Conservation (phyloP, 1,139 yeast genomes). For the Trichomonascaceae sp. region DNA sequence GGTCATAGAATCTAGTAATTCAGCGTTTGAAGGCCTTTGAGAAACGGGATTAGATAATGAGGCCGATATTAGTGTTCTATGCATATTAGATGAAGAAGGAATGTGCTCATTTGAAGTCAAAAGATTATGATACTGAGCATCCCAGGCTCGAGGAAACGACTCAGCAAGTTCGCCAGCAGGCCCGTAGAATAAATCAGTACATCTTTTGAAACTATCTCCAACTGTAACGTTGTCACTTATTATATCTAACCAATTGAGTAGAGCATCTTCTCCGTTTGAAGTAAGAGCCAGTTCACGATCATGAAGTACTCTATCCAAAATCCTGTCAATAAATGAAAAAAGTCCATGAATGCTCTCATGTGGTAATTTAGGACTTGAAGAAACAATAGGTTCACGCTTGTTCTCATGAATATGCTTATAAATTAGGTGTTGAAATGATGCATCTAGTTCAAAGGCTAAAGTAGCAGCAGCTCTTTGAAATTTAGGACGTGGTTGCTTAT, state of each 20-base stretch:
- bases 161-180: background rate
- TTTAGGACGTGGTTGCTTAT: background rate
- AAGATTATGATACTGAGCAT: background rate
- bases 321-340: constrained; percentile 12
- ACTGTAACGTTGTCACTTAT: constrained; percentile 14
- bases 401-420: constrained; percentile 14
- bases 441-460: constrained; percentile 20
- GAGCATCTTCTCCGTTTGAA: background rate
- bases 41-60: background rate
- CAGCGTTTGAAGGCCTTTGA: background rate
- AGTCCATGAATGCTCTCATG: constrained; percentile 15
- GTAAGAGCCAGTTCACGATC: background rate
- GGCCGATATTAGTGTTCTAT: background rate
- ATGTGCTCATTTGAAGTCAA: background rate
- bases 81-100: background rate
- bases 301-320: constrained; percentile 11
- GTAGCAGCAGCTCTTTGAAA: constrained; percentile 13
- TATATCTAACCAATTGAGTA: constrained; percentile 16
- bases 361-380: constrained; percentile 19
- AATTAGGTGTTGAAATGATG: constrained; percentile 20
- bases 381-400: constrained; percentile 14
- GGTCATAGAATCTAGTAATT: background rate
- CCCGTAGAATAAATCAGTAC: constrained; percentile 18
- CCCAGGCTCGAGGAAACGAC: background rate
- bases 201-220: constrained; percentile 17